A percentile compares a stretch with the other conserved stretches of the same genome.
Evolutionary conservation across 2,329 filamentous ascomycete genomes (phyloP).

Genomic region (Chaetomium sp.): DNA sequence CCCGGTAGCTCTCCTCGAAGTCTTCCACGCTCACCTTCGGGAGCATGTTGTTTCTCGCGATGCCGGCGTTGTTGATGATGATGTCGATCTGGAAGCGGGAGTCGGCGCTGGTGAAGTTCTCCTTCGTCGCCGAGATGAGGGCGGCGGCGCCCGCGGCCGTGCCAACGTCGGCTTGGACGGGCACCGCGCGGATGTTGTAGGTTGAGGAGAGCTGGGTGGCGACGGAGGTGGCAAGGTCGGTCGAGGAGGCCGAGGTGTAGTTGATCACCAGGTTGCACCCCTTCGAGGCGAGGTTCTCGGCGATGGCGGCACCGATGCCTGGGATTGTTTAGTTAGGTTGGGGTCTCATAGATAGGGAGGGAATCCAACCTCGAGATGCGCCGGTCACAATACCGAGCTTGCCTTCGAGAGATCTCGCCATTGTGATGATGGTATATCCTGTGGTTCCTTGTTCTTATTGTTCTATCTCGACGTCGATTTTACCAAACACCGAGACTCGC

Average conservation of each 20-base stretch:
- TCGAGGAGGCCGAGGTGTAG: constrained; percentile 58
- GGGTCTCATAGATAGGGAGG: neutral
- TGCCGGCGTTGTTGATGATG: constrained; percentile 83
- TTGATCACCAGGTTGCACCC: constrained; percentile 70
- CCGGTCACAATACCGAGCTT: constrained; percentile 81
- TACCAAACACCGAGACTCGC: neutral
- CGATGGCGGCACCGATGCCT: constrained; percentile 71
- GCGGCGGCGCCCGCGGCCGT: constrained; percentile 60
- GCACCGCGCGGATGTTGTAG: constrained; percentile 61
- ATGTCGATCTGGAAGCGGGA: constrained; percentile 72
- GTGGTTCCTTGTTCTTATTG: neutral
- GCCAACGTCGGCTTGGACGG: constrained; percentile 72
- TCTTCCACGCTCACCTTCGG: constrained; percentile 64
- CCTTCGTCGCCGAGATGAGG: constrained; percentile 60
- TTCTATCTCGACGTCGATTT: neutral
- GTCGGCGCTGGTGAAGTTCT: constrained; percentile 55
- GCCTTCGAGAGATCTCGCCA: constrained; percentile 61
- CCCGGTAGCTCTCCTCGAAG: constrained; percentile 71
- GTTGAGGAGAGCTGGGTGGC: constrained; percentile 58
- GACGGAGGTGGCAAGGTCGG: constrained; percentile 57
- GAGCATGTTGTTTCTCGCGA: constrained; percentile 65
- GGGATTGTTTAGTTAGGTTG: constrained; percentile 12
- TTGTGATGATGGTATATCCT: constrained; percentile 27
- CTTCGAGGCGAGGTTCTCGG: constrained; percentile 71
- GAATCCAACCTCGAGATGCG: constrained; percentile 69